These are phyloP conservation scores for Mortierella sp. DNA, from an alignment of 371 early-diverging fungal genomes.

Conservation along the genomic window DNA sequence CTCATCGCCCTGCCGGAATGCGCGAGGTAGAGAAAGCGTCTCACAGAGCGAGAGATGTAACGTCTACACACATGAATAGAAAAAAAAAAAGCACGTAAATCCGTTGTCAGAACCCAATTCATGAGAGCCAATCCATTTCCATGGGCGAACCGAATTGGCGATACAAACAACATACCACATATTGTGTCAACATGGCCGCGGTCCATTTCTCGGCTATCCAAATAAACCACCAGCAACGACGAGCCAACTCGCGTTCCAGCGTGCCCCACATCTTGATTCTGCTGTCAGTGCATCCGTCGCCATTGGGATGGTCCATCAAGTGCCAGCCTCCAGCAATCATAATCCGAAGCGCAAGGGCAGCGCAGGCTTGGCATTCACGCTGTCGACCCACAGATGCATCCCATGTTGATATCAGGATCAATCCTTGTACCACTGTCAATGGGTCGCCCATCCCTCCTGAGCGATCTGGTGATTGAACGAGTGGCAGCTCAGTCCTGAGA, in stretches of 20 bases:
- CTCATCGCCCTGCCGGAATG: constrained; percentile 32
- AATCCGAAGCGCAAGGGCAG: constrained; percentile 47
- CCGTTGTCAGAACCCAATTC: background rate
- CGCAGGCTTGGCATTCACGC: constrained; percentile 51
- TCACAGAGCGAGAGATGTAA: constrained; percentile 51
- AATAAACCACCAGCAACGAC: constrained; percentile 53
- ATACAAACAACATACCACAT: constrained; percentile 34
- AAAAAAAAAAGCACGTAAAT: background rate
- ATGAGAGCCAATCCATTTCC: too few species aligned
- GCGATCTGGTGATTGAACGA: constrained; percentile 51
- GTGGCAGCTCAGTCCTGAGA: constrained; percentile 44
- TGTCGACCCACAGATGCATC: constrained; percentile 53
- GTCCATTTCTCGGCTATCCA: constrained; percentile 53
- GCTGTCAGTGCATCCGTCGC: constrained; percentile 53
- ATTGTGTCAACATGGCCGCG: constrained; percentile 49
- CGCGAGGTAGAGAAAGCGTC: constrained; percentile 49
- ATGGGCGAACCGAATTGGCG: background rate
- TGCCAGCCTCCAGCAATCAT: constrained; percentile 56
- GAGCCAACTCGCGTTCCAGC: constrained; percentile 54
- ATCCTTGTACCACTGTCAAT: constrained; percentile 49
- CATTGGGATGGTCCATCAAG: constrained; percentile 52
- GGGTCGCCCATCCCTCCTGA: constrained; percentile 53
- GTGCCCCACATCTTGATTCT: constrained; percentile 54
- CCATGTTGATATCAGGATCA: constrained; percentile 52
- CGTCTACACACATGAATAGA: constrained; percentile 20